A percentile compares a stretch with the other conserved stretches of the same genome.
Evolutionary conservation across 305 asterid species (phyloP).

Genomic region (Fraxinus greggii): DNA sequence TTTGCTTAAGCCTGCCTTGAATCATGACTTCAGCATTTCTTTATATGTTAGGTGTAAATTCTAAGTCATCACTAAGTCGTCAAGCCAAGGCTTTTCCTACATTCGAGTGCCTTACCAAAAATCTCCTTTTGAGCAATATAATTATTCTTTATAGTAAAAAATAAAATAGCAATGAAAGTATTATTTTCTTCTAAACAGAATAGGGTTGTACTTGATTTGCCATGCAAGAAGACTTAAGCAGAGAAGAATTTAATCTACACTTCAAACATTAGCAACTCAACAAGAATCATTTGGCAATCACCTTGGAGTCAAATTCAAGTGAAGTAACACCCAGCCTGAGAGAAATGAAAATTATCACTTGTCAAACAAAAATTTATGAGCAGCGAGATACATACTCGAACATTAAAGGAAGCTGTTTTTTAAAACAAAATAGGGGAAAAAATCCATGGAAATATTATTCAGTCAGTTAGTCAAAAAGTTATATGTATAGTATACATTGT

Average conservation of each 20-base stretch:
- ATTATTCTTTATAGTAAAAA: not conserved
- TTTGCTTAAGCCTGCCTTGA: not conserved
- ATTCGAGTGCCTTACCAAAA: not conserved
- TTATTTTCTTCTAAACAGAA: not conserved
- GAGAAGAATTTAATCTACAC: constrained; percentile 13
- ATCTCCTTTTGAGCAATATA: not conserved
- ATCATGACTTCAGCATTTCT: not conserved
- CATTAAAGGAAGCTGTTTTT: not conserved
- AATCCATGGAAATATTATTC: too few relatives aligned
- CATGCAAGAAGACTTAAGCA: not conserved
- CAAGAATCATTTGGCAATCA: constrained; percentile 25
- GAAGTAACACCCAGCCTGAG: constrained; percentile 75
- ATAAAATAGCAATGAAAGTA: not conserved
- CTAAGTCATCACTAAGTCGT: not conserved
- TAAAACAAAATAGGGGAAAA: not conserved
- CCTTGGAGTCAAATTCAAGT: constrained; percentile 89
- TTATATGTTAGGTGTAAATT: not conserved
- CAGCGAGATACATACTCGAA: not conserved
- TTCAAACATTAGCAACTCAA: constrained; percentile 18
- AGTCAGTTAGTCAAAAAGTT: too few relatives aligned
- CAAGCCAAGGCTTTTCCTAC: not conserved
- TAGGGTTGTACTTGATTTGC: not conserved
- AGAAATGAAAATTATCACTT: not conserved
- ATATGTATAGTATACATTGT: too few relatives aligned
- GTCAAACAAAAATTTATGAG: not conserved